Evolutionary conservation across 139 green algal species (phyloP).

Genomic region (Closterium sp.): DNA sequence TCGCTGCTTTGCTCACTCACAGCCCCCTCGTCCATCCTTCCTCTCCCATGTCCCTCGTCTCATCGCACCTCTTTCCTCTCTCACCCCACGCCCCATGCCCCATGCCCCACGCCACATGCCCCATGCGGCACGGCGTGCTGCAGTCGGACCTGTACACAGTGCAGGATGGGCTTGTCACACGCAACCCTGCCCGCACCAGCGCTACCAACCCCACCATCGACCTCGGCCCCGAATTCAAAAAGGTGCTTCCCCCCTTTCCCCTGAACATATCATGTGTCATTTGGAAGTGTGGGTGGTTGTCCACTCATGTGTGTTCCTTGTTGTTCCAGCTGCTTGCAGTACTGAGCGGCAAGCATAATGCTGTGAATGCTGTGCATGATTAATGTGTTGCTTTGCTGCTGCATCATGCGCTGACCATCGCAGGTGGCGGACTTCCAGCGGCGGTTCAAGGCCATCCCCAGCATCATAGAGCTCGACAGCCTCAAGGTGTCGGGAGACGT

Average conservation of each 20-base stretch:
- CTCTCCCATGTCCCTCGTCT: conserved; percentile 5
- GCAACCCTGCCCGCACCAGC: conserved; percentile 14
- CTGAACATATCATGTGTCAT: too few species aligned
- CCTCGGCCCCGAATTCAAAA: conserved; percentile 34
- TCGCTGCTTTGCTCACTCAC: not conserved
- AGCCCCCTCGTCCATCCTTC: not conserved
- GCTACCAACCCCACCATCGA: conserved; percentile 9
- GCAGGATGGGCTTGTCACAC: conserved; percentile 8
- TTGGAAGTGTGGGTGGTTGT: too few species aligned
- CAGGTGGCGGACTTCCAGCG: conserved; percentile 32
- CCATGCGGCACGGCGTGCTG: not conserved
- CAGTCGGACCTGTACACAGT: conserved; percentile 38
- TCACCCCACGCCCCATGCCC: not conserved
- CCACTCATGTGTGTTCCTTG: not conserved
- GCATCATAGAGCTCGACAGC: conserved; percentile 33
- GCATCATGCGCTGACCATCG: not conserved
- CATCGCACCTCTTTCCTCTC: not conserved
- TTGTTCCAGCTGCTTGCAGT: not conserved
- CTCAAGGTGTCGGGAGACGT: conserved; percentile 42
- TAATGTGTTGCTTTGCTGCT: not conserved
- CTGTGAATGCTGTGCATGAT: not conserved
- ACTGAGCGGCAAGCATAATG: not conserved
- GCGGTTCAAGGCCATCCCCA: conserved; percentile 42
- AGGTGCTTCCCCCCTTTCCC: conserved; percentile 3
- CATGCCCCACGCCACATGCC: not conserved